Evolutionary conservation across 1,284 basidiomycete genomes (phyloP).

Genomic region (Leccinum pallidistipes): DNA sequence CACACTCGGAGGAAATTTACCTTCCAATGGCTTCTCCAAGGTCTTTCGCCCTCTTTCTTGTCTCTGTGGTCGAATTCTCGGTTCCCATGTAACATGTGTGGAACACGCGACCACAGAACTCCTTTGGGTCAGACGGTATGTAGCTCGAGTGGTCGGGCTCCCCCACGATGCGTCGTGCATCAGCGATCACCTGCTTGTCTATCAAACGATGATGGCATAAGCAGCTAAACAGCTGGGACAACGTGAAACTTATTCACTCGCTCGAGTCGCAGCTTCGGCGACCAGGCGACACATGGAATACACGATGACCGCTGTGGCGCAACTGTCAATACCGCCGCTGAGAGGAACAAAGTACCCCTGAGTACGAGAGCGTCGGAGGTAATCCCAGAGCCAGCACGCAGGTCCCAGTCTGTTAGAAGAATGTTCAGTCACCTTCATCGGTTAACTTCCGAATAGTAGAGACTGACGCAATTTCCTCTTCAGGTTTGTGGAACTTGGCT

Average conservation of each 20-base stretch:
- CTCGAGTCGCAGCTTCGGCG: constrained; percentile 66
- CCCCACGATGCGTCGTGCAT: constrained; percentile 87
- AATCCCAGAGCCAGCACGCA: constrained; percentile 99
- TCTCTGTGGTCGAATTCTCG: constrained; percentile 90
- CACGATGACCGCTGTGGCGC: constrained; percentile 94
- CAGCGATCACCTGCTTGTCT: constrained; percentile 88
- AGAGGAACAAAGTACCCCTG: constrained; percentile 97
- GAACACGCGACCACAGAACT: constrained; percentile 87
- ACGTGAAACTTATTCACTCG: constrained; percentile 50
- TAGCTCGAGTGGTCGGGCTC: constrained; percentile 82
- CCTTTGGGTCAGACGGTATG: constrained; percentile 81
- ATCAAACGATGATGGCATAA: constrained; percentile 2
- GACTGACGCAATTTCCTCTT: constrained; percentile 95
- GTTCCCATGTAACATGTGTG: constrained; percentile 99
- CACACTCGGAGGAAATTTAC: constrained; percentile 39
- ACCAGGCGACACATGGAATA: constrained; percentile 96
- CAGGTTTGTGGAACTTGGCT: constrained; percentile 82
- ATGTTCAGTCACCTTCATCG: constrained; percentile 4
- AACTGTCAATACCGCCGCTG: constrained; percentile 97
- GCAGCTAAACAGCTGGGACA: neutral
- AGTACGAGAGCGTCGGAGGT: constrained; percentile 89
- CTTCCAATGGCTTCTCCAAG: constrained; percentile 89
- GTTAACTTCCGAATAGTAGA: neutral
- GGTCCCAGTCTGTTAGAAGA: constrained; percentile 76
- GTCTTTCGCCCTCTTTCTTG: constrained; percentile 82